Evolutionary conservation across 139 green algal genomes (phyloP), one percentile per base, ranked within the genome.

Genomic region (Chlorella ohadii): DNA sequence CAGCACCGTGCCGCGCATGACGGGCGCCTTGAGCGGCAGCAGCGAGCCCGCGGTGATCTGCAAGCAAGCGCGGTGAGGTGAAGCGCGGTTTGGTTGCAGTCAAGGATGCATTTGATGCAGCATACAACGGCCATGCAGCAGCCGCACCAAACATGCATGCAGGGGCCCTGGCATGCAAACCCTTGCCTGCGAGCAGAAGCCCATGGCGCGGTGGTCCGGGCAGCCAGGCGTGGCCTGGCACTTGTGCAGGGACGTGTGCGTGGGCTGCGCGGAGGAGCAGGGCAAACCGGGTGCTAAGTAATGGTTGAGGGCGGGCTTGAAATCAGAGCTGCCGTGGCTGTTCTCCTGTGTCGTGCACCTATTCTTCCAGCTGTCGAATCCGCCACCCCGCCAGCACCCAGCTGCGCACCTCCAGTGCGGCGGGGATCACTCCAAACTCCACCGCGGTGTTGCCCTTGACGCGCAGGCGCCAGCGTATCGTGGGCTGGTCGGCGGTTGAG

Each of bases 361-460:
- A 31, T 19, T 22, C 19, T 4, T 66, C 59, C 44, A 51, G 28
- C 59, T 33, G 28, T 33, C 19, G 25, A 66, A 33, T 4, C 23
- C 59, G 20, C 16, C 7, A 16, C 59, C 59, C 59, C 6, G 6
- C 23, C 59, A 28, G 12, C 23, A 1, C 20, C 17, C 19, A 66
- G 23, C 59, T 17, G 27, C 78, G 70, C 77, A 90, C 81, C 85
- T 86, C 72, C 63, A 93, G 78, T 27, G 44, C 70, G 15, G 85
- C 85, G 2, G 91, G 91, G 31, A 94, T 81, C 12, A 92, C 85
- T 0, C 91, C 91, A 92, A 94, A 94, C 76, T 94, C 91, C 55
- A 94, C 90, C 33, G 91, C 91, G 59, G 91, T 94, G 91, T 94
- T 94, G 66, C 91, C 91, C 5, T 83, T 75, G 34, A 94, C 91